Evolutionary conservation across 306 rosid genomes (phyloP).

Genomic region (Sindora glabra): DNA sequence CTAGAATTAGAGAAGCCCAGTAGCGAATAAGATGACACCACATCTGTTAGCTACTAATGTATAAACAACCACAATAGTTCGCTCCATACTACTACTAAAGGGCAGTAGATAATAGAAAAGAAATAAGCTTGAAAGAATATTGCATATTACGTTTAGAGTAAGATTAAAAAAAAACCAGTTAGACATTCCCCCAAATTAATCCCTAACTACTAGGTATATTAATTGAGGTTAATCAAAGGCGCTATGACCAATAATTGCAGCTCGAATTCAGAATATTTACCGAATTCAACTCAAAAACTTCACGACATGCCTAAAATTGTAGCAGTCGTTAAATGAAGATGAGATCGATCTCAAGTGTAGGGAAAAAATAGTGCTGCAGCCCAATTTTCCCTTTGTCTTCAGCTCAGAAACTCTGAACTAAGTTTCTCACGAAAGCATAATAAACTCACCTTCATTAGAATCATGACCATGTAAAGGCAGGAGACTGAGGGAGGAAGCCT

Average conservation of each 20-base stretch:
- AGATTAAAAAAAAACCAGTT: background rate
- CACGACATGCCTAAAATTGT: too few species aligned
- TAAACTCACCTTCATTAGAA: conserved; percentile 28
- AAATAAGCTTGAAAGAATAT: background rate
- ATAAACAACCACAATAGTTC: background rate
- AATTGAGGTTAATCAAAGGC: background rate
- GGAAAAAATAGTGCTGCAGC: too few species aligned
- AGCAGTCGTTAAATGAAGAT: too few species aligned
- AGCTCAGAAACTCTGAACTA: too few species aligned
- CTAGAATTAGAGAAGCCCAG: background rate
- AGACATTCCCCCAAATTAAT: background rate
- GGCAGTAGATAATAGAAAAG: background rate
- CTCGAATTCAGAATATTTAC: background rate
- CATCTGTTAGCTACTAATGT: too few species aligned
- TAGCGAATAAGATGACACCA: background rate
- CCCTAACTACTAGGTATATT: background rate
- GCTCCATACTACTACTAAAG: background rate
- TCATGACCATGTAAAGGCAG: conserved; percentile 31
- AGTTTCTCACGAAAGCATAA: too few species aligned
- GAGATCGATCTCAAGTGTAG: too few species aligned
- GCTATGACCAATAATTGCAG: background rate
- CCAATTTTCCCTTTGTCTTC: too few species aligned
- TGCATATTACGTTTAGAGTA: background rate
- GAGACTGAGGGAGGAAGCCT: conserved; percentile 19
- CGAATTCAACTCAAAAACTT: background rate